These are phyloP conservation scores for Gossypium bickii DNA, from an alignment of 345 rosid species.

Conservation along the genomic window DNA sequence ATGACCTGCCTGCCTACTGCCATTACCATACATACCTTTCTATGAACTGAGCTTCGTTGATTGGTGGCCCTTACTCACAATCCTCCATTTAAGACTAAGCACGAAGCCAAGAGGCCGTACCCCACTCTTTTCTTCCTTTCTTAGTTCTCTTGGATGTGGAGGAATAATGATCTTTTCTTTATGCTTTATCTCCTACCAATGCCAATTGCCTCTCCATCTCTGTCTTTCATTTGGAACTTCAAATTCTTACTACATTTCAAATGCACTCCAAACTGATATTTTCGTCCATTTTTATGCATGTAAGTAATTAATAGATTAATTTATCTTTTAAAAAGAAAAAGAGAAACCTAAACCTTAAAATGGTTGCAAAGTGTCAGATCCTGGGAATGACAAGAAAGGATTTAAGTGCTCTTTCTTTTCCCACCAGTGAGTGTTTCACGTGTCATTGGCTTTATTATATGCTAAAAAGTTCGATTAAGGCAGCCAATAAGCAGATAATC, in stretches of 20 bases:
- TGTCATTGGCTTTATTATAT: conserved; percentile 1
- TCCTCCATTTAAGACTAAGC: neutral
- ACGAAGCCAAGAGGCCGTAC: neutral
- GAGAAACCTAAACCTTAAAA: neutral
- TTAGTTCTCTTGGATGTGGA: neutral
- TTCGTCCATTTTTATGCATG: neutral
- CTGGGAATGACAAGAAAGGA: no score
- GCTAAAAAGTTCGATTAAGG: neutral
- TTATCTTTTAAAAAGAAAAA: neutral
- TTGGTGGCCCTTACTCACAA: neutral
- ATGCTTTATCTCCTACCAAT: conserved; percentile 22
- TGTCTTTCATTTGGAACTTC: conserved; percentile 7
- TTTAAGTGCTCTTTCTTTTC: no score
- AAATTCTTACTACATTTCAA: neutral
- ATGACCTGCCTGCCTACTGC: neutral
- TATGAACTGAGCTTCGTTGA: neutral
- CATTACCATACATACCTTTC: neutral
- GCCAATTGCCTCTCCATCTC: neutral
- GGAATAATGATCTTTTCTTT: neutral
- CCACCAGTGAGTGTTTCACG: neutral
- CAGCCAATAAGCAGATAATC: neutral
- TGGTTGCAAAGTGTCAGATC: neutral
- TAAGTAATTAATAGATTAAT: neutral
- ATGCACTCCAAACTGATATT: no score
- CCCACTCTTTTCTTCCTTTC: neutral